A percentile compares a stretch with the other conserved stretches of the same genome.
Evolutionary conservation across 257 asterid species (phyloP).

Genomic region (Ocimum tenuiflorum): DNA sequence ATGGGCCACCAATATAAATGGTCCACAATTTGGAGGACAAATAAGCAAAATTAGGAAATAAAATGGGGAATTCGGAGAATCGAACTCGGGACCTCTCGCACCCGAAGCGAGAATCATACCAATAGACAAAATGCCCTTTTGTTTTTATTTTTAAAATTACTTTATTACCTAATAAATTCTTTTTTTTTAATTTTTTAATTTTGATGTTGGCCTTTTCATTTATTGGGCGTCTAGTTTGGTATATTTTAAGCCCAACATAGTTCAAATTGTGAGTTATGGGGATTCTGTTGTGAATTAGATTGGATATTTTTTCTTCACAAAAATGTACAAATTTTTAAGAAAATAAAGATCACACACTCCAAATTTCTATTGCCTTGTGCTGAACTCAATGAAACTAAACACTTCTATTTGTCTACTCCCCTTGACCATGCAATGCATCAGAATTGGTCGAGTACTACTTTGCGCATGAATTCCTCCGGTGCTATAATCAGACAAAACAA

Average conservation of each 20-base stretch:
- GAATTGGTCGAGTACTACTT: constrained; percentile 48
- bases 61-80: constrained; percentile 54
- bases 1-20: no score
- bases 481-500: constrained; percentile 30
- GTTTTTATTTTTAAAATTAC: no score
- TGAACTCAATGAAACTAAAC: not conserved
- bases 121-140: constrained; percentile 81
- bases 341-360: not conserved
- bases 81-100: constrained; percentile 84
- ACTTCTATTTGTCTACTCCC: not conserved
- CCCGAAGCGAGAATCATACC: constrained; percentile 95
- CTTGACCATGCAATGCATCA: constrained; percentile 14
- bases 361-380: not conserved
- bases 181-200: no score
- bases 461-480: constrained; percentile 77
- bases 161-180: no score
- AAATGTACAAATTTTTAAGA: not conserved
- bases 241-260: no score
- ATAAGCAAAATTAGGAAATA: no score
- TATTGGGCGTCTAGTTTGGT: no score
- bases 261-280: no score
- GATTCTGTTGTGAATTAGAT: no score
- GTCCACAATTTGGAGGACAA: no score
- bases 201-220: no score
- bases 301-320: no score